Base-by-base conservation (phyloP, 2,329 filamentous ascomycete genomes). In the Polychaeton citri region DNA sequence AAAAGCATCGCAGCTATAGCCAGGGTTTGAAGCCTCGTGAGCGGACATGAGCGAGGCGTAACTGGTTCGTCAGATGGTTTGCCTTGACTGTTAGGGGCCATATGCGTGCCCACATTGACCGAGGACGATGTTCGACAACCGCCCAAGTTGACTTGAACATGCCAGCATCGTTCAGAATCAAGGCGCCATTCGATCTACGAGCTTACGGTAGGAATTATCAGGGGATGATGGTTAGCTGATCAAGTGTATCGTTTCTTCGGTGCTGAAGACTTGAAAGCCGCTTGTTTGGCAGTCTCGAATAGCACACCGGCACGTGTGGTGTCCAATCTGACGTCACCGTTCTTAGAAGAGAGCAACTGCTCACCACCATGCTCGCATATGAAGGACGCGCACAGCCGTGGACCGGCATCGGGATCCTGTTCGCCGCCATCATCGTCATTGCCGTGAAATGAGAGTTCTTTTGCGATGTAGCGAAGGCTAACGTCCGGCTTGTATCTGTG, bases 371-470 rank as follows among this genome's bases (percentile, higher is more conserved):
- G 68, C 46, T 92, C 80, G 52, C 83, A 76, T 54, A 98, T 76
- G 61, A 96, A 98, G 57, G 90, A 81, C 42, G 81, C 81, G 44
- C 86, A 86, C 34, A 49, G 45, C 26, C 50, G 52, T 16, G 38
- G 35, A n/a, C 42, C 45, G 21, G 44, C 47, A 19, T 50, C 47
- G 18, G 48, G 39, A 35, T 53, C 49, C 2, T 38, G 19, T 4
- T 38, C 38, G 13, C 45, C 44, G 16, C 47, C 45, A 64, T 92
- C 84, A 54, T 81, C 74, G 63, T 94, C 86, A 19, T 12, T 17
- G 40, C 82, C 86, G 60, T 94, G 86, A 59, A 98, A 98, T 34
- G 83, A 86, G 52, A 98, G 80, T 62, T 96, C 88, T 62, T 95
- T 85, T 40, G 87, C 93, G 52, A 98, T 74, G 64, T 93, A 95